Evolutionary conservation across 2,329 filamentous ascomycete species (phyloP).

Genomic region (Bipolaris gigantea): DNA sequence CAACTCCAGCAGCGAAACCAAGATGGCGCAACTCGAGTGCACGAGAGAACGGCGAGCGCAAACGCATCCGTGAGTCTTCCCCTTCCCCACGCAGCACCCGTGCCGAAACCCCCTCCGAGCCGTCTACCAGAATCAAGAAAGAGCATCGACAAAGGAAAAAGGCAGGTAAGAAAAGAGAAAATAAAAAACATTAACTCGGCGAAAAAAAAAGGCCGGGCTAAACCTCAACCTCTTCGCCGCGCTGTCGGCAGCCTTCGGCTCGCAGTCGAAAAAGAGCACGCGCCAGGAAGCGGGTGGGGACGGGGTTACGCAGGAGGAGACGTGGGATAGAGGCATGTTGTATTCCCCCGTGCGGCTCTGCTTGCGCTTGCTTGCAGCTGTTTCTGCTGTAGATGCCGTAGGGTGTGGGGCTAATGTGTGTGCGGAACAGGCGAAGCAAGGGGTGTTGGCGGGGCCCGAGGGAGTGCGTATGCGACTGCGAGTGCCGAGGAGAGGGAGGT

Average conservation of each 20-base stretch:
- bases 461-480: constrained; percentile 26
- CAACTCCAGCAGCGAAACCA: constrained; percentile 26
- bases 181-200: background rate
- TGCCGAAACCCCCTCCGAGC: too few relatives aligned
- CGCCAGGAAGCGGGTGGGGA: constrained; percentile 34
- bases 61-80: constrained; percentile 32
- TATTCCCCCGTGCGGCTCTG: too few relatives aligned
- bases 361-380: too few relatives aligned
- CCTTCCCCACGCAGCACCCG: too few relatives aligned
- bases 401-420: too few relatives aligned
- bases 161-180: too few relatives aligned
- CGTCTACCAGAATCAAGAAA: too few relatives aligned
- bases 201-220: constrained; percentile 25
- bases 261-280: constrained; percentile 37
- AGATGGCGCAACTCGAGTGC: constrained; percentile 25
- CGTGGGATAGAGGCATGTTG: constrained; percentile 32
- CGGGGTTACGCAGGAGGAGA: constrained; percentile 24
- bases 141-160: too few relatives aligned
- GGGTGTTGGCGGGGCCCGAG: constrained; percentile 23
- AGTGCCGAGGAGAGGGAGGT: constrained; percentile 20
- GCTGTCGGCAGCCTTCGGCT: constrained; percentile 37
- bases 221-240: constrained; percentile 44
- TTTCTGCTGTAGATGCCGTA: too few relatives aligned
- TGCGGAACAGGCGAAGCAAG: constrained; percentile 22
- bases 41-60: constrained; percentile 37